A percentile compares a stretch with the other conserved stretches of the same genome.
Evolutionary conservation across 805 yeast genomes (phyloP).

Genomic region (Wickerhamiella shivajii): DNA sequence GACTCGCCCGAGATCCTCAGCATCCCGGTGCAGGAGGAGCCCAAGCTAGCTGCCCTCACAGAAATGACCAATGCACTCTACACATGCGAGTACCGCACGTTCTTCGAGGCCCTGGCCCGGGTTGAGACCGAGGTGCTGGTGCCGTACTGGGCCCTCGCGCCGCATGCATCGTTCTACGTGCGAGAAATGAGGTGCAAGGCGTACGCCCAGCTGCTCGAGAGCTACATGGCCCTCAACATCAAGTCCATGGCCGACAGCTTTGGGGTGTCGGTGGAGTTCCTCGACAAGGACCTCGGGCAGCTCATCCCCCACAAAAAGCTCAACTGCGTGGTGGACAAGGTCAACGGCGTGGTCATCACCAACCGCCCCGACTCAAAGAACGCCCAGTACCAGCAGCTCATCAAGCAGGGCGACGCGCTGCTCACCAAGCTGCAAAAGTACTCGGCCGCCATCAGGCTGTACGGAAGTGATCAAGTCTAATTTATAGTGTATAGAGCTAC

Average conservation of each 20-base stretch:
- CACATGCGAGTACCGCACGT: conserved; percentile 71
- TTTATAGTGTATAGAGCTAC: too few species aligned
- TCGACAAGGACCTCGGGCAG: conserved; percentile 73
- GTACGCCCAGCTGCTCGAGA: conserved; percentile 83
- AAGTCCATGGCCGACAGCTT: conserved; percentile 90
- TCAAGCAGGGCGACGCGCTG: conserved; percentile 84
- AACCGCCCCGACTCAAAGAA: conserved; percentile 94
- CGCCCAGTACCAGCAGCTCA: conserved; percentile 74
- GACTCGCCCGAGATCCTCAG: conserved; percentile 91
- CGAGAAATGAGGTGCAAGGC: conserved; percentile 93
- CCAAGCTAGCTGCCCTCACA: conserved; percentile 63
- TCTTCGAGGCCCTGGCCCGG: conserved; percentile 61
- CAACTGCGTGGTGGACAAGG: conserved; percentile 91
- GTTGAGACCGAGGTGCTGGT: conserved; percentile 60
- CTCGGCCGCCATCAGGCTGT: conserved; percentile 90
- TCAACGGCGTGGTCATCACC: conserved; percentile 83
- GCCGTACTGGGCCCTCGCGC: conserved; percentile 49
- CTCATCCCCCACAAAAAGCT: conserved; percentile 87
- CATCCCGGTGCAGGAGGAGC: conserved; percentile 47
- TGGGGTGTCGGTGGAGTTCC: conserved; percentile 74
- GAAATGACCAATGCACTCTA: conserved; percentile 75
- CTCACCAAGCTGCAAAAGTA: conserved; percentile 91
- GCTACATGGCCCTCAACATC: conserved; percentile 78
- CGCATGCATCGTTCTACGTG: conserved; percentile 71
- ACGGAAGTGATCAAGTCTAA: conserved; percentile 55